Percentiles rank a stretch among this genome's conserved stretches.
phyloP scores from a whole-genome alignment of 108 stramenopile genomes.

The Poteriospumella lacustris region DNA sequence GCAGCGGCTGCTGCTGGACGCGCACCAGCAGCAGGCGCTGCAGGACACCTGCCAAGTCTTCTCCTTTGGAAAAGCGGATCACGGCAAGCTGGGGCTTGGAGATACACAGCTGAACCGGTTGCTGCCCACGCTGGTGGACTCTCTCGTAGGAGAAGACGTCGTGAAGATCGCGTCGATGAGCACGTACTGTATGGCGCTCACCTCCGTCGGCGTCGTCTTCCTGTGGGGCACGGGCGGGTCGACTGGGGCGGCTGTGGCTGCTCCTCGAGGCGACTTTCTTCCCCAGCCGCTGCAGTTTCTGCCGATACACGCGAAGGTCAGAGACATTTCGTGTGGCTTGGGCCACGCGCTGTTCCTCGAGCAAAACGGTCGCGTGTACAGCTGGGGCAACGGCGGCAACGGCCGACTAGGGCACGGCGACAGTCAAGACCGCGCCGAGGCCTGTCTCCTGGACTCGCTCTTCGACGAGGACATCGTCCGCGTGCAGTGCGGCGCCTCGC shows the following conservation, averaged over 20 bases:
- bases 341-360: conserved; percentile 34
- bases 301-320: conserved; percentile 16
- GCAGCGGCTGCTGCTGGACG: not conserved
- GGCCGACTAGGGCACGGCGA: conserved; percentile 50
- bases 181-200: not conserved
- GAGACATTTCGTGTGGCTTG: conserved; percentile 45
- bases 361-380: conserved; percentile 32
- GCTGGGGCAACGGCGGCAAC: conserved; percentile 46
- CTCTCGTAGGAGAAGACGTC: not conserved
- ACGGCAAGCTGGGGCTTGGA: conserved; percentile 22
- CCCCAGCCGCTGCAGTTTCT: conserved; percentile 2
- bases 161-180: conserved; percentile 22
- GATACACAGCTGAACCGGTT: not conserved
- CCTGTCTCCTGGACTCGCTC: conserved; percentile 17
- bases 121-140: conserved; percentile 11
- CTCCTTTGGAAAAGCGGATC: conserved; percentile 25
- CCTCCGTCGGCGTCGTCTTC: not conserved
- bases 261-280: not conserved
- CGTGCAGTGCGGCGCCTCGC: conserved; percentile 46
- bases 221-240: conserved; percentile 25
- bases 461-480: conserved; percentile 25
- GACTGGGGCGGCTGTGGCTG: not conserved
- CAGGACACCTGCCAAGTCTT: not conserved
- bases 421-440: conserved; percentile 30
- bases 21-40: not conserved